Conservation (phyloP, 75 land plant genomes). For the Cupressus sempervirens region DNA sequence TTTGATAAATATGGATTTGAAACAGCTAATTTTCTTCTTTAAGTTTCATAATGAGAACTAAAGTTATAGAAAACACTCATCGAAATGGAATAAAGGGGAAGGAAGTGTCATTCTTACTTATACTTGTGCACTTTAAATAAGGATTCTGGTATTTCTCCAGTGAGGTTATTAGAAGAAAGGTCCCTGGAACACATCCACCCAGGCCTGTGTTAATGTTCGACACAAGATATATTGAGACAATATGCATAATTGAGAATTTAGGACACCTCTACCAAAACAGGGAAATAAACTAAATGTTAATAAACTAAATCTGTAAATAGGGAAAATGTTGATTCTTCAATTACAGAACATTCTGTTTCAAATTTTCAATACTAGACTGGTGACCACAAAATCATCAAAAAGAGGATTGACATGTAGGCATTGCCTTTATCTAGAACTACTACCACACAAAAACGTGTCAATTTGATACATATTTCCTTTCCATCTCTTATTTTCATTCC, state of each 20-base stretch:
- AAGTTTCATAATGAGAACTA: background rate
- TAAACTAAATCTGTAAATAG: background rate
- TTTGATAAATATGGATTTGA: background rate
- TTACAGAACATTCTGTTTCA: background rate
- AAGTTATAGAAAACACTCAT: background rate
- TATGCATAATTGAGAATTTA: background rate
- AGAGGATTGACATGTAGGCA: background rate
- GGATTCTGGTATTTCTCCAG: conserved; percentile 37
- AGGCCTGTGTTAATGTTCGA: background rate
- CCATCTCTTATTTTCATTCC: background rate
- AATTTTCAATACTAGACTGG: background rate
- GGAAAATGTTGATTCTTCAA: background rate
- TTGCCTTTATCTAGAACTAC: background rate
- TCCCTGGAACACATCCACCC: conserved; percentile 32
- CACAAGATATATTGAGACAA: background rate
- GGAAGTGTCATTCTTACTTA: conserved; percentile 35
- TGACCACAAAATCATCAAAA: background rate
- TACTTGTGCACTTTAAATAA: conserved; percentile 44
- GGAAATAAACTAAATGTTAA: background rate
- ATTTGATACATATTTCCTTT: background rate
- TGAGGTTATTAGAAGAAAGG: conserved; percentile 50
- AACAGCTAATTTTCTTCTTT: background rate
- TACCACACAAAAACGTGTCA: background rate
- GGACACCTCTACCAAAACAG: background rate
- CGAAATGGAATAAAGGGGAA: background rate